Evolutionary conservation across 768 basidiomycete species (phyloP), one percentile per base, ranked within the genome.

Genomic region (Rhodotorula babjevae): DNA sequence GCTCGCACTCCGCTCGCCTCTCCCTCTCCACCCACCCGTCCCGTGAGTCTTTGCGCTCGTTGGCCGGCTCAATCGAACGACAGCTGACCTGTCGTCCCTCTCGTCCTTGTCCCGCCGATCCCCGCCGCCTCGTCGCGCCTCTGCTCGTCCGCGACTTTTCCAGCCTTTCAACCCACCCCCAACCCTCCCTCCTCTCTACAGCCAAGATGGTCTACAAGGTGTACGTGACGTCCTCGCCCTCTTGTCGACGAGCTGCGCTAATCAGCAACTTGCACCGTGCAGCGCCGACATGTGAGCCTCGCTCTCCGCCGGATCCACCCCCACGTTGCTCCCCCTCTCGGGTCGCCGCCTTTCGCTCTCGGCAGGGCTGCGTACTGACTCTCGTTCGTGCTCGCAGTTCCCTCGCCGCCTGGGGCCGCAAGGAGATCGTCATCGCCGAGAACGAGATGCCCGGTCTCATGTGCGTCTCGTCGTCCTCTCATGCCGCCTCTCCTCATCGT

Each of bases 371-470:
- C 9, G 91, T 92, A 90, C 86, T 87, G 78, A 93, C 85, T 90
- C 93, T 3, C 56, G 33, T 15, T 25, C 66, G 40, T 0, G 33
- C 3, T 8, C 55, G 27, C 81, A 85, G 95, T 79, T 98, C 94
- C 79, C 91, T 99, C 81, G 96, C 96, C 81, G 95, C 95, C 72
- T 99, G 97, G 84, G 93, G 95, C 83, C 93, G 95, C 85, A 99
- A 99, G 85, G 95, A 99, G 85, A 92, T 99, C 79, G 89, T 95
- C 85, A 91, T 99, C 83, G 95, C 95, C 75, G 95, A 99, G 89
- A 79, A 77, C 61, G 82, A 83, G 79, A 94, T 68, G 61, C 74
- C 76, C 56, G 76, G 74, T 46, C 69, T 69, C 47, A 77, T 73
- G 69, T 63, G 42, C 16, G 50, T 76, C 79, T 47, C 44, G 42